Evolutionary conservation across 805 yeast genomes (phyloP).

Genomic region (Kuraishia hungarica): DNA sequence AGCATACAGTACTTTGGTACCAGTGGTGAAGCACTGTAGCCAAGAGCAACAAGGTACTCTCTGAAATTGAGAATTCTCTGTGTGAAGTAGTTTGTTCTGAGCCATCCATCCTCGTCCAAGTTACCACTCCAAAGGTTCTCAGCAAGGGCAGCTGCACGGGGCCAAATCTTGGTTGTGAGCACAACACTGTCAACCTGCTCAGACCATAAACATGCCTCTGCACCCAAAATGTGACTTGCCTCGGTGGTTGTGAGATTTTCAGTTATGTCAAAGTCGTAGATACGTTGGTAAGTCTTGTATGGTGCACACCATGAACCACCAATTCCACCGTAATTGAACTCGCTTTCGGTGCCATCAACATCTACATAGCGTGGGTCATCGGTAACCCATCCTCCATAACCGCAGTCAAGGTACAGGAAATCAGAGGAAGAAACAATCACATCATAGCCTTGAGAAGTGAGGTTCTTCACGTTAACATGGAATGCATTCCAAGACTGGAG

Average conservation of each 20-base stretch:
- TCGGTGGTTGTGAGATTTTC: slow-evolving; percentile 22
- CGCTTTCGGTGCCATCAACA: slow-evolving; percentile 4
- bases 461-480: slow-evolving; percentile 14
- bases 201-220: slow-evolving; percentile 30
- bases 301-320: slow-evolving; percentile 35
- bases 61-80: slow-evolving; percentile 29
- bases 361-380: slow-evolving; percentile 26
- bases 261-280: slow-evolving; percentile 27
- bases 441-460: slow-evolving; percentile 27
- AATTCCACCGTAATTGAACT: slow-evolving; percentile 18
- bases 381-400: slow-evolving; percentile 27
- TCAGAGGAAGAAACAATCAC: slow-evolving; percentile 26
- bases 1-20: slow-evolving; percentile 27
- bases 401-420: slow-evolving; percentile 32
- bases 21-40: slow-evolving; percentile 24
- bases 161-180: slow-evolving; percentile 27
- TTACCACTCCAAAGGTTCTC: slow-evolving; percentile 34
- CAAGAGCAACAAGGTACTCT: slow-evolving; percentile 28
- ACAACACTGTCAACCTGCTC: slow-evolving; percentile 27
- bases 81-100: slow-evolving; percentile 21
- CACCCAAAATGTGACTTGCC: slow-evolving; percentile 25
- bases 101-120: slow-evolving; percentile 20
- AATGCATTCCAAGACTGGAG: slow-evolving; percentile 25
- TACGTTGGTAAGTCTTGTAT: slow-evolving; percentile 34
- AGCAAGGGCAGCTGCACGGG: slow-evolving; percentile 31